Percentiles rank a stretch among this genome's conserved stretches.
Evolutionary conservation across 495 filamentous ascomycete species (phyloP).

Genomic region (Aspergillus haitiensis): DNA sequence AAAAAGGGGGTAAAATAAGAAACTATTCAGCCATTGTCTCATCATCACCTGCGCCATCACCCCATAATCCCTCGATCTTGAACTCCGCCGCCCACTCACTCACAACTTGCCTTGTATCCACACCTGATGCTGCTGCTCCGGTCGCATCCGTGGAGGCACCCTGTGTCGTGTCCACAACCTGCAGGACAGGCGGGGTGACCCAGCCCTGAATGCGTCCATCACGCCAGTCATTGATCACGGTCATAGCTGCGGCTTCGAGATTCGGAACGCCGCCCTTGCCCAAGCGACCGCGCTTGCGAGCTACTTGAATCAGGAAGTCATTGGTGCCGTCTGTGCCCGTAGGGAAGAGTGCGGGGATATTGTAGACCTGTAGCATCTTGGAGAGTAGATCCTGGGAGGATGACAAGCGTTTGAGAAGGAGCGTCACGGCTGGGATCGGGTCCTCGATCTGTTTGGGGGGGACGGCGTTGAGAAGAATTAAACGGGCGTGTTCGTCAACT

Average conservation of each 20-base stretch:
- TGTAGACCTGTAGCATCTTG: slow-evolving; percentile 79
- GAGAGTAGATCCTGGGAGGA: slow-evolving; percentile 66
- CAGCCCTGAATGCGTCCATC: slow-evolving; percentile 95
- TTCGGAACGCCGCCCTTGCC: slow-evolving; percentile 92
- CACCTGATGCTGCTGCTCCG: slow-evolving; percentile 29
- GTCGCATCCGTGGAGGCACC: slow-evolving; percentile 29
- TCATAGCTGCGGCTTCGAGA: slow-evolving; percentile 80
- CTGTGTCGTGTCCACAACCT: slow-evolving; percentile 47
- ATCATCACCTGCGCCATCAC: slow-evolving; percentile 51
- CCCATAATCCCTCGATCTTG: slow-evolving; percentile 92
- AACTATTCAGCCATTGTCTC: slow-evolving; percentile 48
- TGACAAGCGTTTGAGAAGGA: slow-evolving; percentile 77
- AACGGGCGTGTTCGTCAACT: slow-evolving; percentile 72
- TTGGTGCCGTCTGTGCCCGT: slow-evolving; percentile 70
- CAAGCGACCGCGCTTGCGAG: slow-evolving; percentile 83
- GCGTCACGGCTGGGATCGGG: slow-evolving; percentile 77
- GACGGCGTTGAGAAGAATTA: slow-evolving; percentile 85
- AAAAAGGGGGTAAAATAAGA: slow-evolving; percentile 7
- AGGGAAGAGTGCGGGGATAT: slow-evolving; percentile 72
- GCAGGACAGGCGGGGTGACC: slow-evolving; percentile 69
- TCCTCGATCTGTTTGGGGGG: slow-evolving; percentile 93
- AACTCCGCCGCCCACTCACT: slow-evolving; percentile 95
- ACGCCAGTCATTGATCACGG: slow-evolving; percentile 92
- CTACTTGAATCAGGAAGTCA: slow-evolving; percentile 94
- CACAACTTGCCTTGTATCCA: slow-evolving; percentile 82